Evolutionary conservation across 441 rosid species (phyloP), one percentile per base, ranked within the genome.

Genomic region (Syzygium syzygioides): DNA sequence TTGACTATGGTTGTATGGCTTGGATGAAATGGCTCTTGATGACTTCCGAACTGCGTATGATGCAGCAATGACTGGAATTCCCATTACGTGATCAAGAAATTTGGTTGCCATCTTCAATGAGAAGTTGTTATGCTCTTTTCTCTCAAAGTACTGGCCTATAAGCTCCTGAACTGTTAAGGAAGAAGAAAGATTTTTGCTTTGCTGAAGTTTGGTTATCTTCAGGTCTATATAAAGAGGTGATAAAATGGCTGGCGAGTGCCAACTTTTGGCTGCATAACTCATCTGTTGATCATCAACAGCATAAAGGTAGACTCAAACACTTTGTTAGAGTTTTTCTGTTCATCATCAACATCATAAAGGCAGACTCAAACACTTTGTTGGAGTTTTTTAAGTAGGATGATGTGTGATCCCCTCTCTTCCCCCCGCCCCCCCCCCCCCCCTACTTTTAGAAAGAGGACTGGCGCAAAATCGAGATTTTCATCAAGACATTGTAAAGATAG

Each of bases 221-320:
- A 25, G 37, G 30, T 52, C 14, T 57, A 88, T 85, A 71, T 88
- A 88, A 84, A 85, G 66, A 66, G 89, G 37, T 45, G 20, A 85
- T 37, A 15, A 79, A n/a, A 37, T n/a, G 8, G 48, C n/a, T 60
- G 30, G 79, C 11, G 52, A 11, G n/a, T 71, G 8, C 52, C 52
- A 37, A 48, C 89, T 53, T 53, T 64, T 32, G n/a, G 62, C 17
- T 87, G 79, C 86, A 53, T 88, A 87, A 88, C 85, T 88, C 87
- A 18, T 59, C 57, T 26, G 64, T 30, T 62, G 87, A 62, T 88
- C 84, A 62, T 48, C 89, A 85, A 53, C 57, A 52, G 62, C 32
- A 13, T 50, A 84, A 88, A 88, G 66, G 86, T 53, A 55, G 68
- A 20, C 28, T 20, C 50, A 59, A 4, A 59, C 66, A 28, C 66